Evolutionary conservation across 2,329 filamentous ascomycete genomes (phyloP), one percentile per base, ranked within the genome.

Genomic region (Aaosphaeria arxii): DNA sequence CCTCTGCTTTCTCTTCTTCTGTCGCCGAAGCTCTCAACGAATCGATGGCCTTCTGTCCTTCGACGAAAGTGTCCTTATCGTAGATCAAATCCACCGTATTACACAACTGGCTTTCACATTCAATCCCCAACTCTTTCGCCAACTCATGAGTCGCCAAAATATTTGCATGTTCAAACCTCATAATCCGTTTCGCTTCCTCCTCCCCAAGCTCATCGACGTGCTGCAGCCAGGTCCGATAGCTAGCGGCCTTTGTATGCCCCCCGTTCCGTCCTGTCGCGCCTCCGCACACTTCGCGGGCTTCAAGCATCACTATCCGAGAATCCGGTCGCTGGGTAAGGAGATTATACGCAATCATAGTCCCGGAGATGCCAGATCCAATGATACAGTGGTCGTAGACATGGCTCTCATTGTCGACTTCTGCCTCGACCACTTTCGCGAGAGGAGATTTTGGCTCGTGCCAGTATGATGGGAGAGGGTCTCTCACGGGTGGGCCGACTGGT

Each of bases 61-160:
- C 5, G 32, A 64, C 55, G 44, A 67, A 71, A 0, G 62, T 61
- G 9, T 43, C 40, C 9, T 50, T 17, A 43, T 83, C 78, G 58
- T 83, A 84, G 31, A 84, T 69, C 2, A 84, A 67, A 59, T 86
- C 82, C 2, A 83, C 73, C 0, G 83, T 85, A 28, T 75, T 69
- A 54, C 80, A 77, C 7, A 74, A 60, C 35, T 67, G 58, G 43
- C 74, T 76, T 56, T 84, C 82, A 24, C 66, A 69, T 2, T 61
- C 54, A 5, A 65, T 58, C 75, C 7, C 68, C 47, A 83, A 64
- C 13, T 74, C 65, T 5, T 62, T 59, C 0, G 80, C 79, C 50
- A 86, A 77, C 0, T 60, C 64, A 57, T 85, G 82, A 7, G 82
- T 76, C n/a, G 75, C 76, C 29, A 71, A 65, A 47, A 86, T 80